Percentiles rank a stretch among this genome's conserved stretches.
Evolutionary conservation across 164 flowering plant species (phyloP).

Genomic region (Vitis rotundifolia): DNA sequence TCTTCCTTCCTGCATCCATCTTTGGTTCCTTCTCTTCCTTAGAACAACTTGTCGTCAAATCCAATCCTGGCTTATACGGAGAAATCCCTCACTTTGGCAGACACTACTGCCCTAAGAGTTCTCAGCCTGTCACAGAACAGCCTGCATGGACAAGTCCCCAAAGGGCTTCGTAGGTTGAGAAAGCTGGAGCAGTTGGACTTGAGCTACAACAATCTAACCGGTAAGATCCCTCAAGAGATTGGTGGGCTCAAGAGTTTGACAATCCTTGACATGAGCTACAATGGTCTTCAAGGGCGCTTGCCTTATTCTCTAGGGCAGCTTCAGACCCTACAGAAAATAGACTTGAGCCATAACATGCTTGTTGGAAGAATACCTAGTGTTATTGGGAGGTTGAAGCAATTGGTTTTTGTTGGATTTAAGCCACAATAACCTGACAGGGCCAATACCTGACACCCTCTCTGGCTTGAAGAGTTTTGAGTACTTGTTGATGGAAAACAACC

Average conservation of each 20-base stretch:
- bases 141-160: constrained; percentile 42
- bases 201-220: constrained; percentile 46
- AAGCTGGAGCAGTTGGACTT: constrained; percentile 48
- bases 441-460: constrained; percentile 43
- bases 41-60: constrained; percentile 39
- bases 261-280: constrained; percentile 50
- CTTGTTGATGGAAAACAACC: constrained; percentile 40
- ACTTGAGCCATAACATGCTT: constrained; percentile 42
- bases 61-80: constrained; percentile 48
- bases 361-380: constrained; percentile 34
- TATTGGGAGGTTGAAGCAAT: constrained; percentile 31
- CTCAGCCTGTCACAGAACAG: constrained; percentile 48
- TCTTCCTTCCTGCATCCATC: constrained; percentile 30
- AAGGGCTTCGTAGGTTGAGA: constrained; percentile 28
- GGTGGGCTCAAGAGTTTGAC: constrained; percentile 39
- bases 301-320: constrained; percentile 44
- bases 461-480: constrained; percentile 39
- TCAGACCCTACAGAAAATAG: constrained; percentile 42
- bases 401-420: constrained; percentile 47
- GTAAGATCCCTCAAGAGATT: constrained; percentile 43
- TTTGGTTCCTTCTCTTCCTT: constrained; percentile 37
- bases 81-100: constrained; percentile 37
- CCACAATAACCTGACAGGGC: constrained; percentile 43
- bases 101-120: constrained; percentile 24
- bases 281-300: constrained; percentile 32